Percentiles rank a stretch among this genome's conserved stretches.
These are phyloP conservation scores for Termitomyces sp. DNA, from an alignment of 768 basidiomycete genomes.

Conservation along the genomic window DNA sequence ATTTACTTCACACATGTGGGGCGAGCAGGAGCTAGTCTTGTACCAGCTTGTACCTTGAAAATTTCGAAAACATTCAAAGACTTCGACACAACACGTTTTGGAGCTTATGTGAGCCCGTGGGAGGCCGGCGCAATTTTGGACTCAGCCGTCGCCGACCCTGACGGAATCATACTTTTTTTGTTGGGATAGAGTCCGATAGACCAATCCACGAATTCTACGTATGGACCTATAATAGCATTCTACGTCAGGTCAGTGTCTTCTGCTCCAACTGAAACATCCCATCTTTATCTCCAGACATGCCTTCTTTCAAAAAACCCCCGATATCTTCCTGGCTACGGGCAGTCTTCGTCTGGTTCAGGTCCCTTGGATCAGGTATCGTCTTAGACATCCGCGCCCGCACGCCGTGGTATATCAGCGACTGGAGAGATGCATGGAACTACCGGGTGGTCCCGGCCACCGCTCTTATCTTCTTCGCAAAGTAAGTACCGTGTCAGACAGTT, in stretches of 20 bases:
- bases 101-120: too few species aligned
- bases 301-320: not conserved
- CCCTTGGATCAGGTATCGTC: conserved; percentile 58
- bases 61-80: too few species aligned
- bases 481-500: conserved; percentile 18
- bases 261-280: too few species aligned
- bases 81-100: too few species aligned
- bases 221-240: not conserved
- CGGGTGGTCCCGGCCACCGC: conserved; percentile 84
- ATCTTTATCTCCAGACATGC: not conserved
- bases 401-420: conserved; percentile 84
- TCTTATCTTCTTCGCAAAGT: conserved; percentile 86
- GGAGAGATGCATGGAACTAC: conserved; percentile 92
- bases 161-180: too few species aligned
- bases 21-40: too few species aligned
- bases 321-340: not conserved
- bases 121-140: too few species aligned
- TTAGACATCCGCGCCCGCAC: conserved; percentile 66
- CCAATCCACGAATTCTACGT: not conserved
- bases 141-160: too few species aligned
- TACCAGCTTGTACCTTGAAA: too few species aligned
- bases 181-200: too few species aligned
- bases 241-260: not conserved
- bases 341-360: conserved; percentile 23
- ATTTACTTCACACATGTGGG: not conserved